Evolutionary conservation across 768 basidiomycete species (phyloP).

Genomic region (Leccinum boreale): DNA sequence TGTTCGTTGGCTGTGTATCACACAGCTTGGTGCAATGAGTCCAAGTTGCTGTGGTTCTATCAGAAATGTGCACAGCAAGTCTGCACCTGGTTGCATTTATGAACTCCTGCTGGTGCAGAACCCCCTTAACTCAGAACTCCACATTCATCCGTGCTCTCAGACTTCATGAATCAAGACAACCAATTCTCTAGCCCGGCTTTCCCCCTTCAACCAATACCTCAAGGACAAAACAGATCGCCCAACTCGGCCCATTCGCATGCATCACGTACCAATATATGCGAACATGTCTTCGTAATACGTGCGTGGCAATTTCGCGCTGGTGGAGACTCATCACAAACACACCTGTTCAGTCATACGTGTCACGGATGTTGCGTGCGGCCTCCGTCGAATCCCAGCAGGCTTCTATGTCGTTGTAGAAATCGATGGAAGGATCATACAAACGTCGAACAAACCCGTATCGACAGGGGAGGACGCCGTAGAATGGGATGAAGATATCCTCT

Average conservation of each 20-base stretch:
- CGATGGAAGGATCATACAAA: not conserved
- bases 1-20: too few relatives aligned
- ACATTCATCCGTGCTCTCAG: too few relatives aligned
- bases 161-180: not conserved
- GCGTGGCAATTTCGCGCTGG: not conserved
- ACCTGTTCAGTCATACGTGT: not conserved
- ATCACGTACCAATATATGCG: not conserved
- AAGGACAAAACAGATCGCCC: not conserved
- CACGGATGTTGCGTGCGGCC: not conserved
- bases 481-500: not conserved
- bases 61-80: too few relatives aligned
- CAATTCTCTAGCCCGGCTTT: not conserved
- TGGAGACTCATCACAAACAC: not conserved
- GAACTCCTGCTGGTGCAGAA: too few relatives aligned
- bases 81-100: too few relatives aligned
- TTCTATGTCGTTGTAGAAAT: not conserved
- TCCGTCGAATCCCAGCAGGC: not conserved
- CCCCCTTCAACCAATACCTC: too few relatives aligned
- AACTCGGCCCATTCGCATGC: not conserved
- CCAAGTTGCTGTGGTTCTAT: too few relatives aligned
- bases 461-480: not conserved
- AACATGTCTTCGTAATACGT: not conserved
- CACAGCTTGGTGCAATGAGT: too few relatives aligned
- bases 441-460: not conserved
- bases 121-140: too few relatives aligned